Percentiles rank a stretch among this genome's conserved stretches.
phyloP scores from a whole-genome alignment of 176 grass and related monocot species.

The Phoenix roebelenii region DNA sequence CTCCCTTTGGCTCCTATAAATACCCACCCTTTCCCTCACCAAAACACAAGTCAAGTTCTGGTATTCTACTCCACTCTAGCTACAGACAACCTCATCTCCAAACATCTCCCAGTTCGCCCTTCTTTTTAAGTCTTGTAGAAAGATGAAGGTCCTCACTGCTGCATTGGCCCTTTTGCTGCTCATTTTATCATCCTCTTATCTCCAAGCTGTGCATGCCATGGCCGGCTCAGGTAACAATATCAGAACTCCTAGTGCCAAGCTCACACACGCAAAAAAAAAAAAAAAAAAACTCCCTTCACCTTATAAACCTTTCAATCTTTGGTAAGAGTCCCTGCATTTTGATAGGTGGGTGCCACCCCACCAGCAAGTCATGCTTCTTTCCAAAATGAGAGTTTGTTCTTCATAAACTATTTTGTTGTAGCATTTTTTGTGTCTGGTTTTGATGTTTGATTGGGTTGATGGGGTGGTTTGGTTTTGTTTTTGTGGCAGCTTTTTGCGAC shows the following conservation, averaged over 20 bases:
- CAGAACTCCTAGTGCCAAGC: too few relatives aligned
- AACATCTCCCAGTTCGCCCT: not conserved
- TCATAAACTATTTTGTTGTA: too few relatives aligned
- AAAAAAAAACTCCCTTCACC: too few relatives aligned
- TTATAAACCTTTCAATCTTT: too few relatives aligned
- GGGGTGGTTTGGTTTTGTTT: not conserved
- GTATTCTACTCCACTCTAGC: too few relatives aligned
- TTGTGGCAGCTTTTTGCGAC: slow-evolving; percentile 31
- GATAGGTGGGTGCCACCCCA: too few relatives aligned
- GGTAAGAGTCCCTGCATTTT: too few relatives aligned
- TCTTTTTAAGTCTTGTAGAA: slow-evolving; percentile 4
- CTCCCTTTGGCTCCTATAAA: not conserved
- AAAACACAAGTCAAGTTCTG: not conserved
- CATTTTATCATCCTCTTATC: slow-evolving; percentile 26
- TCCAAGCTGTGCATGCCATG: slow-evolving; percentile 17
- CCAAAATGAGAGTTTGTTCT: too few relatives aligned
- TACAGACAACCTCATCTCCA: too few relatives aligned
- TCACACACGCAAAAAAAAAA: too few relatives aligned
- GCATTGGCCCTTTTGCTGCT: slow-evolving; percentile 19
- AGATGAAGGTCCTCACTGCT: slow-evolving; percentile 22
- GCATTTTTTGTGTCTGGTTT: too few relatives aligned
- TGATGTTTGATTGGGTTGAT: not conserved
- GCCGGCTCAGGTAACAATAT: slow-evolving; percentile 19
- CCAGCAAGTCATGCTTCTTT: too few relatives aligned
- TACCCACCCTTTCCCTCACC: not conserved